Evolutionary conservation across 2,329 filamentous ascomycete species (phyloP).

Genomic region (Fusarium nurragi): DNA sequence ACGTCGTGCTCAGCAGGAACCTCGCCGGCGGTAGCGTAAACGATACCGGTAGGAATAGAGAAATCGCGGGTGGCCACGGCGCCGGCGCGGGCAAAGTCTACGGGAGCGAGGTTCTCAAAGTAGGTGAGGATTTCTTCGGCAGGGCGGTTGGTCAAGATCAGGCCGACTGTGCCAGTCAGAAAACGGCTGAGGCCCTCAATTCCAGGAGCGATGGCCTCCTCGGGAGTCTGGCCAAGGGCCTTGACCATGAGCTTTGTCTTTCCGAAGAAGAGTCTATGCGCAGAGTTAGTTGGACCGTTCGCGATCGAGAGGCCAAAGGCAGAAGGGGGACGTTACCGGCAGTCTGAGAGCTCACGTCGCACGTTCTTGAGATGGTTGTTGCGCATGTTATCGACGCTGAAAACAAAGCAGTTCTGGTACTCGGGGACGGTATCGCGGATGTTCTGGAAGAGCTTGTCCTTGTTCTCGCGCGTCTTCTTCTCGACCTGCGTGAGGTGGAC

Average conservation of each 20-base stretch:
- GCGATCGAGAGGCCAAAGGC: background rate
- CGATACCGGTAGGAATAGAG: slow-evolving; percentile 81
- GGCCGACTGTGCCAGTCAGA: slow-evolving; percentile 84
- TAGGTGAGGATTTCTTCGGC: slow-evolving; percentile 74
- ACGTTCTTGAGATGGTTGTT: slow-evolving; percentile 96
- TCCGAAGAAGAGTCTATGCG: slow-evolving; percentile 88
- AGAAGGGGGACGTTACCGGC: slow-evolving; percentile 67
- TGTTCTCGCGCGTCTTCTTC: slow-evolving; percentile 94
- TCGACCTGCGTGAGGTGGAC: slow-evolving; percentile 89
- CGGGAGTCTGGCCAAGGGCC: slow-evolving; percentile 81
- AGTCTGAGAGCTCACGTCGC: slow-evolving; percentile 83
- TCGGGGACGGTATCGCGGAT: slow-evolving; percentile 85
- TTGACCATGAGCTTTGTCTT: slow-evolving; percentile 99
- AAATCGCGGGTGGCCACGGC: slow-evolving; percentile 78
- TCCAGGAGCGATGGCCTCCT: slow-evolving; percentile 83
- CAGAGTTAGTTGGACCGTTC: slow-evolving; percentile 7
- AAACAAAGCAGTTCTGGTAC: slow-evolving; percentile 93
- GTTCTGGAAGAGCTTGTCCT: slow-evolving; percentile 86
- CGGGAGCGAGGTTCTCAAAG: slow-evolving; percentile 76
- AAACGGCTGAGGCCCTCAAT: slow-evolving; percentile 74
- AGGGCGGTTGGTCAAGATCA: slow-evolving; percentile 86
- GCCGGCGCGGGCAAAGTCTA: slow-evolving; percentile 93
- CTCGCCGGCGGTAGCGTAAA: slow-evolving; percentile 84
- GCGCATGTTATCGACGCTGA: slow-evolving; percentile 95
- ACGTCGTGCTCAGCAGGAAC: slow-evolving; percentile 83